phyloP scores from a whole-genome alignment of 768 basidiomycete species.

The Chalciporus chontae region DNA sequence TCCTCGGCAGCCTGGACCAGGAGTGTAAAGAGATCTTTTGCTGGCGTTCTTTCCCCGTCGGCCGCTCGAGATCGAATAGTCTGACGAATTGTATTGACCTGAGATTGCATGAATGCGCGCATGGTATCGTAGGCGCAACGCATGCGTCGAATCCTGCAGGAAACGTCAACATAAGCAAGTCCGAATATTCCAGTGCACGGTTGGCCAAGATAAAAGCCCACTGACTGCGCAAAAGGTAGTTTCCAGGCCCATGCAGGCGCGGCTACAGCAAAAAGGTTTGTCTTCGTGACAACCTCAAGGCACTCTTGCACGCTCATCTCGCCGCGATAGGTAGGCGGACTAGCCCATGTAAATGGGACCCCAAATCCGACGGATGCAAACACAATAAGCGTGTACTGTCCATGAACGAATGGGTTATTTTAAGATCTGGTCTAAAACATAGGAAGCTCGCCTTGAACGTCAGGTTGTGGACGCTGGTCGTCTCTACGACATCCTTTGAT shows the following conservation, averaged over 20 bases:
- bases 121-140: slow-evolving; percentile 21
- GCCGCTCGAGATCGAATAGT: slow-evolving; percentile 7
- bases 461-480: slow-evolving; percentile 11
- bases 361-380: slow-evolving; percentile 24
- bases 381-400: slow-evolving; percentile 20
- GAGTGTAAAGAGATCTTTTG: slow-evolving; percentile 21
- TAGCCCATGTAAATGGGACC: slow-evolving; percentile 20
- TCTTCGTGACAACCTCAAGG: slow-evolving; percentile 13
- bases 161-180: background rate
- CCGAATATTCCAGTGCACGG: too few relatives aligned
- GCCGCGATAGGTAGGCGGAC: slow-evolving; percentile 11
- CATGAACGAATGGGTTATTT: background rate
- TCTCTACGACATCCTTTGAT: slow-evolving; percentile 13
- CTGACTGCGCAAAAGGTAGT: slow-evolving; percentile 19
- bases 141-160: slow-evolving; percentile 16
- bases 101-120: slow-evolving; percentile 18
- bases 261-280: slow-evolving; percentile 11
- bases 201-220: background rate
- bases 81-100: slow-evolving; percentile 9
- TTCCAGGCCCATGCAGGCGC: slow-evolving; percentile 24
- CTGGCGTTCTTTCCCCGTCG: background rate
- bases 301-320: slow-evolving; percentile 22
- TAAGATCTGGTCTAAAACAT: background rate
- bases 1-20: slow-evolving; percentile 20
- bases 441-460: slow-evolving; percentile 18